Evolutionary conservation across 1,284 basidiomycete genomes (phyloP), one percentile per base, ranked within the genome.

Genomic region (Wolfiporia cocos): DNA sequence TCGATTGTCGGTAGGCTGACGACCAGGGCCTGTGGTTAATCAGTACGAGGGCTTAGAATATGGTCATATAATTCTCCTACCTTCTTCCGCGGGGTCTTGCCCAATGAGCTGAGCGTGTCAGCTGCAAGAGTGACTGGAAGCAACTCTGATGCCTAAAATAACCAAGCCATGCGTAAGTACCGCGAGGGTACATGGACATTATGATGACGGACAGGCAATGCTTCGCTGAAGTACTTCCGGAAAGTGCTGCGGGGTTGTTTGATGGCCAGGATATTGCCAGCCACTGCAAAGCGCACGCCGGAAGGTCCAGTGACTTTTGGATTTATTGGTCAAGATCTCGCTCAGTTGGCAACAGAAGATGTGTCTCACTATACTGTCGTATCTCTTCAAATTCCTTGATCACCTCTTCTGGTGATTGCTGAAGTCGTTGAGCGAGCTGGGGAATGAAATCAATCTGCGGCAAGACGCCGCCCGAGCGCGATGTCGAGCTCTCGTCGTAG

Each of bases 1-100:
- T 99, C 96, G 51, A 98, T 96, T 3, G 92, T 92, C 0, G 93
- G 85, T 51, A 99, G 73, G 46, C 89, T 82, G 60, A 94, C 86
- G 30, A 99, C 75, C 29, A 92, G 71, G 17, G 88, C 90, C 82
- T 92, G 57, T 4, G 17, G n/a, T n/a, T n/a, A n/a, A n/a, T n/a
- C n/a, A n/a, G n/a, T n/a, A n/a, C 39, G 32, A 29, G 36, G 24
- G 11, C 14, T 35, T 30, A 41, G 23, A 19, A 6, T 7, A 7
- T 20, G 4, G 20, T 12, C n/a, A 5, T 4, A 4, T 19, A 15
- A 6, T 12, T 9, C 4, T 14, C 12, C 34, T 43, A 87, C 88
- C 70, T 83, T 87, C 58, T 74, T 80, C 9, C 71, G 60, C 1
- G 94, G 92, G 15, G 80, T 71, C 55, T 71, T 71, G 26, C 95